Evolutionary conservation across 805 yeast genomes (phyloP).

Genomic region (Sungouiozyma ichnusensis): DNA sequence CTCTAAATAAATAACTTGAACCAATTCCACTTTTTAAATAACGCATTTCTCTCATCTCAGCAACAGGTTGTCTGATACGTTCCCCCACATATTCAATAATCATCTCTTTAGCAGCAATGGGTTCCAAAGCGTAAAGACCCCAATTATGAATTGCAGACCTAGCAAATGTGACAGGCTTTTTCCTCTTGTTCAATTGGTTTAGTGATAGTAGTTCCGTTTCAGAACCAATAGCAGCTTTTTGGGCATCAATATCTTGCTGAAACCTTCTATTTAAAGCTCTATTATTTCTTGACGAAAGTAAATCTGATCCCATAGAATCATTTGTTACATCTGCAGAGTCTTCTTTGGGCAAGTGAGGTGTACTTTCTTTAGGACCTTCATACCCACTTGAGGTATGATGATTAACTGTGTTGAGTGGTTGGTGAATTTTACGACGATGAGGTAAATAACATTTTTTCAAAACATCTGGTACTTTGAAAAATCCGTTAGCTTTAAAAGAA

Average conservation of each 20-base stretch:
- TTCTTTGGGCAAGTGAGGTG: constrained; percentile 11
- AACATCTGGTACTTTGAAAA: constrained; percentile 58
- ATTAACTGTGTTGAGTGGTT: constrained; percentile 66
- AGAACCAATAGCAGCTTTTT: constrained; percentile 63
- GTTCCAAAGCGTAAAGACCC: constrained; percentile 95
- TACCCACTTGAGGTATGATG: constrained; percentile 31
- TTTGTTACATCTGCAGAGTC: constrained; percentile 10
- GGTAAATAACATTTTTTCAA: constrained; percentile 70
- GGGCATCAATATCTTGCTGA: constrained; percentile 82
- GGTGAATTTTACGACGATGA: constrained; percentile 59
- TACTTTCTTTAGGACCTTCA: constrained; percentile 34
- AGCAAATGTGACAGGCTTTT: constrained; percentile 93
- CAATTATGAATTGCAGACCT: constrained; percentile 95
- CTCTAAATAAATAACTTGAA: constrained; percentile 82
- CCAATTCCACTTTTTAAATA: constrained; percentile 90
- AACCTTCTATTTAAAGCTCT: constrained; percentile 80
- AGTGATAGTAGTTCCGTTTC: constrained; percentile 74
- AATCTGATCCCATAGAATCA: constrained; percentile 16
- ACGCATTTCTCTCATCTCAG: constrained; percentile 81
- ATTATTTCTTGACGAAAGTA: constrained; percentile 71
- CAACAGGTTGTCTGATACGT: constrained; percentile 82
- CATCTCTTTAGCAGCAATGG: constrained; percentile 94
- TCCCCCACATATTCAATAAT: constrained; percentile 97
- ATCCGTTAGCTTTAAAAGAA: constrained; percentile 65
- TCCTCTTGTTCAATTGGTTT: constrained; percentile 80